Evolutionary conservation across 2,329 filamentous ascomycete genomes (phyloP).

Genomic region (Pestalotiopsis sp.): DNA sequence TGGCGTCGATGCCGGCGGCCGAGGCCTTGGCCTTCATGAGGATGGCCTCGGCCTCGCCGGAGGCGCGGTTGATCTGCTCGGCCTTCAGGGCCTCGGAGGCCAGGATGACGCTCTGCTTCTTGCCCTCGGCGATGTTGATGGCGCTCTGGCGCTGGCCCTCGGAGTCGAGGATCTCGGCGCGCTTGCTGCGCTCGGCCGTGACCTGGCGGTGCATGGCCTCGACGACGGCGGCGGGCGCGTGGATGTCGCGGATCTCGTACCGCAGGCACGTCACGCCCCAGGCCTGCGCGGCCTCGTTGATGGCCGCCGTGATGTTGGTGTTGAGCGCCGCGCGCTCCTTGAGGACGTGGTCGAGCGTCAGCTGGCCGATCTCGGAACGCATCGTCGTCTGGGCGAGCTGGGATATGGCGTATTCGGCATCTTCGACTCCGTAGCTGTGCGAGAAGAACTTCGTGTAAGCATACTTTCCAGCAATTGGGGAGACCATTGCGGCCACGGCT

Average conservation of each 20-base stretch:
- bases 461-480: neutral
- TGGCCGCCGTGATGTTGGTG: constrained; percentile 96
- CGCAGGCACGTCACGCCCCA: constrained; percentile 96
- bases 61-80: constrained; percentile 91
- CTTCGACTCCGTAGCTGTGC: constrained; percentile 92
- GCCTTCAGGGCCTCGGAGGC: constrained; percentile 88
- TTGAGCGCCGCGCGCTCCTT: constrained; percentile 97
- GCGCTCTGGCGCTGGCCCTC: constrained; percentile 96
- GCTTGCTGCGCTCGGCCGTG: constrained; percentile 94
- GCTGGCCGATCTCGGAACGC: constrained; percentile 96
- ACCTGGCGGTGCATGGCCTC: constrained; percentile 99
- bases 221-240: constrained; percentile 90
- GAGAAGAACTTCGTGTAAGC: neutral
- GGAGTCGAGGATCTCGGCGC: constrained; percentile 95
- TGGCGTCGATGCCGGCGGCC: constrained; percentile 83
- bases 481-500: neutral
- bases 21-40: constrained; percentile 83
- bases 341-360: constrained; percentile 94
- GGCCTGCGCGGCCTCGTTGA: constrained; percentile 95
- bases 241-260: constrained; percentile 98
- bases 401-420: constrained; percentile 97
- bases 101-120: constrained; percentile 95
- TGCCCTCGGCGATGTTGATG: constrained; percentile 98
- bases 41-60: constrained; percentile 94
- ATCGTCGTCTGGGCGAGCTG: constrained; percentile 98